Evolutionary conservation across 768 basidiomycete genomes (phyloP).

Genomic region (Epithele typhae): DNA sequence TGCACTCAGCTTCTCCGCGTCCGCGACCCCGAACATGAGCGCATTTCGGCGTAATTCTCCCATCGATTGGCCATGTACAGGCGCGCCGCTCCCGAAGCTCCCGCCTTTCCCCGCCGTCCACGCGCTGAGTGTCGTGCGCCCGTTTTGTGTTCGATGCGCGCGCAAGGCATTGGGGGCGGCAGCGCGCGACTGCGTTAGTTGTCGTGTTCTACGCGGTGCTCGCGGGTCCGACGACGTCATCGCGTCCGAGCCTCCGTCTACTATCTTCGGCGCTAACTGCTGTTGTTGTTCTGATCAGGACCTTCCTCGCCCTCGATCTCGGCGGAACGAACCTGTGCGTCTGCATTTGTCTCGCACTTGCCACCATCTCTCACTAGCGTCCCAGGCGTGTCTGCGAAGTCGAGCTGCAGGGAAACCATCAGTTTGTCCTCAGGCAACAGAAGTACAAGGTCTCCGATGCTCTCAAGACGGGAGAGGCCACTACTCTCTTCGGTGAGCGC

Average conservation of each 20-base stretch:
- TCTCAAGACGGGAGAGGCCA: constrained; percentile 90
- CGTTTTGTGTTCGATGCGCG: too few species aligned
- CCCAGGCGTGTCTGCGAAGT: constrained; percentile 92
- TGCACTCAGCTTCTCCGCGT: too few species aligned
- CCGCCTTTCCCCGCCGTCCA: too few species aligned
- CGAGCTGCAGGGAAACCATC: constrained; percentile 81
- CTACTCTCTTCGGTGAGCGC: constrained; percentile 72
- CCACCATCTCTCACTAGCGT: too few species aligned
- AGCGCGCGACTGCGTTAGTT: too few species aligned
- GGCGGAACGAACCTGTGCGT: constrained; percentile 96
- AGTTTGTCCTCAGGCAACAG: constrained; percentile 87
- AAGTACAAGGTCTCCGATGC: constrained; percentile 95
- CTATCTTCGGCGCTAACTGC: too few species aligned
- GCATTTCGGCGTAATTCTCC: too few species aligned
- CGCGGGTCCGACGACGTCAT: not conserved
- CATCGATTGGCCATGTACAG: too few species aligned
- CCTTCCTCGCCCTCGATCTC: constrained; percentile 93
- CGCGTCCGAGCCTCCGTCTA: not conserved
- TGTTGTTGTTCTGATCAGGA: constrained; percentile 53
- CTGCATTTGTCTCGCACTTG: not conserved
- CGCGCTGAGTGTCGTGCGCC: too few species aligned
- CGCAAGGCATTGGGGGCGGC: too few species aligned
- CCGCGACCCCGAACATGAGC: too few species aligned
- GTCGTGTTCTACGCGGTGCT: not conserved
- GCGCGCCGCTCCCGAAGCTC: too few species aligned